phyloP scores from a whole-genome alignment of 306 rosid genomes.

The Lagenaria siceraria region DNA sequence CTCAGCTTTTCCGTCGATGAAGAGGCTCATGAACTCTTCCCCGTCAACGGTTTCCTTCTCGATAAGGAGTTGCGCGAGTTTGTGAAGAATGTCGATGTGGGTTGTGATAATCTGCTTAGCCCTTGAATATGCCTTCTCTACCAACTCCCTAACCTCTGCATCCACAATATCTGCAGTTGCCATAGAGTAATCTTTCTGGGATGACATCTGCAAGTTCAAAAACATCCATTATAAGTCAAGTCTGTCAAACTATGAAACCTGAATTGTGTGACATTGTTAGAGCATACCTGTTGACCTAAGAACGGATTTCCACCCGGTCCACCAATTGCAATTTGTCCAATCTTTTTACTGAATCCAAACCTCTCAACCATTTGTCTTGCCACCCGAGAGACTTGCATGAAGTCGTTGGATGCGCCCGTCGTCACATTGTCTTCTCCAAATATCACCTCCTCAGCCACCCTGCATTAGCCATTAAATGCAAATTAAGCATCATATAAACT shows the following conservation, averaged over 20 bases:
- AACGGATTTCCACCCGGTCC: constrained; percentile 95
- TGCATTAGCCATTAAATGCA: constrained; percentile 7
- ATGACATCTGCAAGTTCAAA: constrained; percentile 52
- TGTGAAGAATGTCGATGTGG: constrained; percentile 92
- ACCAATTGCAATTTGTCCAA: constrained; percentile 88
- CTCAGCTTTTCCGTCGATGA: constrained; percentile 88
- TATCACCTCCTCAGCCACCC: constrained; percentile 85
- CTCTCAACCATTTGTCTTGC: constrained; percentile 99
- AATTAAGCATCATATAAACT: neutral
- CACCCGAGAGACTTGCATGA: constrained; percentile 97
- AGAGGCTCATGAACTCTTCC: constrained; percentile 89
- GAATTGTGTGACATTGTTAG: neutral
- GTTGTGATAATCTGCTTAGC: constrained; percentile 61
- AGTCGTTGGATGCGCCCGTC: constrained; percentile 94
- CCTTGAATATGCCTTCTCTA: constrained; percentile 70
- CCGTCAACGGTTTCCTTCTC: constrained; percentile 97
- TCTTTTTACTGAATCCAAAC: constrained; percentile 94
- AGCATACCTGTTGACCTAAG: constrained; percentile 86
- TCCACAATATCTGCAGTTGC: constrained; percentile 81
- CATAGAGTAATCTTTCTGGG: constrained; percentile 89
- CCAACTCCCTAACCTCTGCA: constrained; percentile 89
- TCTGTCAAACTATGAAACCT: neutral
- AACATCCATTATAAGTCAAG: neutral
- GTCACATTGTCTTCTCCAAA: constrained; percentile 73
- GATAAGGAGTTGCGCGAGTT: constrained; percentile 75